phyloP scores from a whole-genome alignment of 2,329 filamentous ascomycete species.

The Teratosphaeria nubilosa region DNA sequence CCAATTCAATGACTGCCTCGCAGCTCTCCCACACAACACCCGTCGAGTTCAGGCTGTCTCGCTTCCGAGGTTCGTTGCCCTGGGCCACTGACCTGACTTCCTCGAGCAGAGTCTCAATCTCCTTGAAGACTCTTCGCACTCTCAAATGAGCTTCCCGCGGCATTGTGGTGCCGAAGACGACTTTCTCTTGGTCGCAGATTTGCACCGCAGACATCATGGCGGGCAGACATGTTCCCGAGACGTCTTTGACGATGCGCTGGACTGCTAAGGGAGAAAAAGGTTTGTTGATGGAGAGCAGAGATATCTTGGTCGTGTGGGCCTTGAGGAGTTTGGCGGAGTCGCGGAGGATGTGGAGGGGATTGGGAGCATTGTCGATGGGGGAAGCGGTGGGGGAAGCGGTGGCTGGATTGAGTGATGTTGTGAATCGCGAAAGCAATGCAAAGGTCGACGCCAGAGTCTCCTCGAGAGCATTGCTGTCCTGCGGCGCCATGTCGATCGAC shows the following conservation, averaged over 20 bases:
- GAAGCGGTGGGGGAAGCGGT: slow-evolving; percentile 8
- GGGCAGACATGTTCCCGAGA: slow-evolving; percentile 64
- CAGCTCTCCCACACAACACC: slow-evolving; percentile 78
- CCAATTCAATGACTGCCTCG: slow-evolving; percentile 58
- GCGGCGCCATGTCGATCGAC: slow-evolving; percentile 15
- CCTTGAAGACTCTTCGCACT: slow-evolving; percentile 50
- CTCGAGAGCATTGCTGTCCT: slow-evolving; percentile 14
- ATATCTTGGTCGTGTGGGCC: slow-evolving; percentile 79
- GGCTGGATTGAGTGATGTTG: slow-evolving; percentile 14
- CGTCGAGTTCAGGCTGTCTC: slow-evolving; percentile 52
- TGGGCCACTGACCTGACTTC: slow-evolving; percentile 45
- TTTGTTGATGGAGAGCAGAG: slow-evolving; percentile 73
- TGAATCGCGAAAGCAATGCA: slow-evolving; percentile 23
- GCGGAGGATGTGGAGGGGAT: slow-evolving; percentile 58
- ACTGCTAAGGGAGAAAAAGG: slow-evolving; percentile 78
- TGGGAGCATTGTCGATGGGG: slow-evolving; percentile 24
- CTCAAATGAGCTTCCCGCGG: slow-evolving; percentile 53
- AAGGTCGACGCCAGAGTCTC: slow-evolving; percentile 22
- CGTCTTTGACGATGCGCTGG: slow-evolving; percentile 56
- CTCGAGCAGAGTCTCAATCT: slow-evolving; percentile 51
- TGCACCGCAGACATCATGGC: slow-evolving; percentile 63
- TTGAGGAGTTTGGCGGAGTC: slow-evolving; percentile 64
- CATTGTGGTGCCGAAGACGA: slow-evolving; percentile 52
- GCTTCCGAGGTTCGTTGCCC: slow-evolving; percentile 27
- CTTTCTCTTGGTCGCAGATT: slow-evolving; percentile 45